phyloP scores from a whole-genome alignment of 116 monocot genomes.

The Iris pallida region DNA sequence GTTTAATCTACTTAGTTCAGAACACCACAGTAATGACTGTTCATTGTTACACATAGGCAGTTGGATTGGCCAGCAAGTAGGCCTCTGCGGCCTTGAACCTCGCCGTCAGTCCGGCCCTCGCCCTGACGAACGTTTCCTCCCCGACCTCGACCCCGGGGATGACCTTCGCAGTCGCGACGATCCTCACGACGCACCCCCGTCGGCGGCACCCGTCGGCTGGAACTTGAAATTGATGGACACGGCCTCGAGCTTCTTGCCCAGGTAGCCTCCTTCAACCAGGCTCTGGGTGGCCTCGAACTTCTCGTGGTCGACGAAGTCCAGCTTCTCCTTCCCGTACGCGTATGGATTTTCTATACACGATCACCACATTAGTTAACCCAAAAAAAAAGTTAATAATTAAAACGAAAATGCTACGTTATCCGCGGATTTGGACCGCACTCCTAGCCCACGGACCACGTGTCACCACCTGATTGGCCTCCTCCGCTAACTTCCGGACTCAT shows the following conservation, averaged over 20 bases:
- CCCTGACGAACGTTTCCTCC: neutral
- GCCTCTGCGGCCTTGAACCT: slow-evolving; percentile 9
- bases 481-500: too few species aligned
- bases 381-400: too few species aligned
- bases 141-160: slow-evolving; percentile 1
- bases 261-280: neutral
- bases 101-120: neutral
- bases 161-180: neutral
- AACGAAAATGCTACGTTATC: too few species aligned
- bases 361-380: too few species aligned
- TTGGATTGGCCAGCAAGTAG: slow-evolving; percentile 8
- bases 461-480: too few species aligned
- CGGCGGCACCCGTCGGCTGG: neutral
- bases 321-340: neutral
- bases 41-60: neutral
- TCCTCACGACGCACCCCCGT: slow-evolving; percentile 5
- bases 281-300: neutral
- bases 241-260: neutral
- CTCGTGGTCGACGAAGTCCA: slow-evolving; percentile 6
- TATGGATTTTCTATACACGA: neutral
- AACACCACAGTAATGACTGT: neutral
- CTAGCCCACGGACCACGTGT: too few species aligned
- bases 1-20: too few species aligned
- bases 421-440: too few species aligned
- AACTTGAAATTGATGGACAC: neutral